Percentiles rank a stretch among this genome's conserved stretches.
These are phyloP conservation scores for Combretum micranthum DNA, from an alignment of 345 rosid species.

Conservation along the genomic window DNA sequence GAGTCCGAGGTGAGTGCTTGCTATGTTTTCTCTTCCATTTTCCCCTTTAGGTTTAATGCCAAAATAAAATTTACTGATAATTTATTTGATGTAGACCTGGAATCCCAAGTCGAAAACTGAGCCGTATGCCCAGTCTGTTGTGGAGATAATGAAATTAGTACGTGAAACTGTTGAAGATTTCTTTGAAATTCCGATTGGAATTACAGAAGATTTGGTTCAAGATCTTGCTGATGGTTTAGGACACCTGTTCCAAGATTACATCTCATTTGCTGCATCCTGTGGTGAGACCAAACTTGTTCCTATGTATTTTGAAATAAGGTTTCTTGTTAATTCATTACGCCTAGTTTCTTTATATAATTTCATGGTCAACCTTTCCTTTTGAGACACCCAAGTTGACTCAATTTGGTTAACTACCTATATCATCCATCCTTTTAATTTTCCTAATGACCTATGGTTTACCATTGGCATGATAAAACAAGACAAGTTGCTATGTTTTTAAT, in stretches of 20 bases:
- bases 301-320: too few species aligned
- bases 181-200: slow-evolving; percentile 75
- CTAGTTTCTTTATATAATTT: background rate
- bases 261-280: slow-evolving; percentile 65
- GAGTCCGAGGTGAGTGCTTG: slow-evolving; percentile 69
- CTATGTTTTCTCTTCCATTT: background rate
- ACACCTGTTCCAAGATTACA: slow-evolving; percentile 59
- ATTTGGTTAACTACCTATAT: too few species aligned
- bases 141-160: slow-evolving; percentile 53
- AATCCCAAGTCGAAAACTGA: slow-evolving; percentile 90
- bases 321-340: too few species aligned
- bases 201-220: slow-evolving; percentile 60
- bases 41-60: background rate
- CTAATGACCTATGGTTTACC: too few species aligned
- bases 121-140: slow-evolving; percentile 74
- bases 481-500: too few species aligned
- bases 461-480: too few species aligned
- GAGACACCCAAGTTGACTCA: too few species aligned
- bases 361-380: background rate
- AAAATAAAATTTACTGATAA: background rate
- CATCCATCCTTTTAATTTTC: too few species aligned
- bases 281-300: slow-evolving; percentile 38
- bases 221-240: slow-evolving; percentile 73
- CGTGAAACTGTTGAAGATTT: slow-evolving; percentile 68
- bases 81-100: slow-evolving; percentile 56